Evolutionary conservation across 148 eudicot species (phyloP).

Genomic region (Polygonum aviculare): DNA sequence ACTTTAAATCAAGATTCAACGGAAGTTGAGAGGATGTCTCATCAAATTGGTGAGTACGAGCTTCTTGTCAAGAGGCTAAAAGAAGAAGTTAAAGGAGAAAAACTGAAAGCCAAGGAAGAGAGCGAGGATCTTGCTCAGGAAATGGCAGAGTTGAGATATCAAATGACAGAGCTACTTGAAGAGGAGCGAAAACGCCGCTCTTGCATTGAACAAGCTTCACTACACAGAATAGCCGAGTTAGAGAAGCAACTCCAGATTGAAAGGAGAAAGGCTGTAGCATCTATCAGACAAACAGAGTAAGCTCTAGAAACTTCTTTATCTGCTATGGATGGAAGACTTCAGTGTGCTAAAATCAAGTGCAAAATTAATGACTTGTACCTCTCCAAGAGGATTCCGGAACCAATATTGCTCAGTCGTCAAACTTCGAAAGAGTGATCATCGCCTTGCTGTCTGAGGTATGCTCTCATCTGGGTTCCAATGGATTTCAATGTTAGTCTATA

Average conservation of each 20-base stretch:
- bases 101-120: slow-evolving; percentile 65
- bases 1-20: slow-evolving; percentile 21
- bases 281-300: neutral
- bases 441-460: neutral
- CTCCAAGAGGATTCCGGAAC: neutral
- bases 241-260: slow-evolving; percentile 46
- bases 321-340: neutral
- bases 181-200: slow-evolving; percentile 75
- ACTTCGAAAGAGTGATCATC: neutral
- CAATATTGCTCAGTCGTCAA: neutral
- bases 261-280: slow-evolving; percentile 15
- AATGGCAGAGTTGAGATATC: slow-evolving; percentile 89
- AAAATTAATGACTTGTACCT: neutral
- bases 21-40: slow-evolving; percentile 24
- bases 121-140: slow-evolving; percentile 83
- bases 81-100: slow-evolving; percentile 57
- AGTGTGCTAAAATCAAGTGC: neutral
- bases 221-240: slow-evolving; percentile 68
- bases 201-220: slow-evolving; percentile 59
- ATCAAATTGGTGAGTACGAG: slow-evolving; percentile 41
- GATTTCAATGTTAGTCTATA: neutral
- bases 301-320: neutral
- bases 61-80: slow-evolving; percentile 40
- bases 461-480: neutral
- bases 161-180: slow-evolving; percentile 56